Evolutionary conservation across 139 green algal species (phyloP), one percentile per base, ranked within the genome.

Genomic region (Deuterostichococcus epilithicus): DNA sequence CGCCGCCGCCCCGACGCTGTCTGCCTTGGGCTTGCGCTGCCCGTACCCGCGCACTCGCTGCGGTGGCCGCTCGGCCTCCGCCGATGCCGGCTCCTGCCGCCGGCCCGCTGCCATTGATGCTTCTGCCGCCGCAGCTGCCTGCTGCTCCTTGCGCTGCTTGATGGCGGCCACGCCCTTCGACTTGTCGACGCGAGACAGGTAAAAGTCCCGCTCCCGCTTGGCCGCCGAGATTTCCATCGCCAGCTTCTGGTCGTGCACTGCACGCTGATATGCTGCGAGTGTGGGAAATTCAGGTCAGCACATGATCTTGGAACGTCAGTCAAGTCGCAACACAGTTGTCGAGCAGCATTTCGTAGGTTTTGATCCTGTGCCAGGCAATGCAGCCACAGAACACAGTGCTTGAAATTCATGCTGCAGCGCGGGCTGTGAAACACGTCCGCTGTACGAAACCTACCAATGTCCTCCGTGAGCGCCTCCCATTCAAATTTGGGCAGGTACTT

Each of bases 401-500:
- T 75, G 37, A 33, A n/a, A 72, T 6, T 44, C 28, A 44, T n/a
- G 32, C 30, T 18, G 30, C 23, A 73, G 37, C 35, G 33, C 8
- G 0, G 3, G 26, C n/a, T 47, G 36, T 5, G 20, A 5, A 13
- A 28, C 63, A 59, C n/a, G 2, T 26, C 13, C 35, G 5, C 37
- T 73, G 67, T 72, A 52, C 67, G 66, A 28, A 18, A 38, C 71
- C 42, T 74, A 89, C 83, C 87, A 45, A 98, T 95, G 76, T 98
- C 94, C 77, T 98, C 94, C 28, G 92, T 98, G 1, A 98, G 82
- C 59, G 97, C 83, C 75, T 98, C 94, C 92, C 94, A 98, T 79
- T 97, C 97, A 84, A 98, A 98, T 58, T 95, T 94, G 15, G 90
- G 86, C 28, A 98, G 87, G 82, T 98, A 98, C 84, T 97, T 97